phyloP scores from a whole-genome alignment of 2,329 filamentous ascomycete species.

The Fusarium sp. region DNA sequence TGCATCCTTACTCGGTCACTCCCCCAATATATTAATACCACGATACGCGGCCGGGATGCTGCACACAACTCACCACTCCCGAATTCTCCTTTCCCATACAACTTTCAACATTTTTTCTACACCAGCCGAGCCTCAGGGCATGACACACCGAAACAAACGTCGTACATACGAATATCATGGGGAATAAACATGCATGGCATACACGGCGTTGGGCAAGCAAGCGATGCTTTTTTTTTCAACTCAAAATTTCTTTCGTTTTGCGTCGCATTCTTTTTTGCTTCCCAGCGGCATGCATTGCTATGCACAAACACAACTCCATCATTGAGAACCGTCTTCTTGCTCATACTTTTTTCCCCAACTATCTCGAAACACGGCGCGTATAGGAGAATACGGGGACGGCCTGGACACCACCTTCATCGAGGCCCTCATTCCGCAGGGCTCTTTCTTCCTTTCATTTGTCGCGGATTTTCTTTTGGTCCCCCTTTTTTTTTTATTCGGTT shows the following conservation, averaged over 20 bases:
- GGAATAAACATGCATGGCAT: slow-evolving; percentile 36
- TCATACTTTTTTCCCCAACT: not conserved
- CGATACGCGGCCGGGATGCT: slow-evolving; percentile 23
- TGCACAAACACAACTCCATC: slow-evolving; percentile 23
- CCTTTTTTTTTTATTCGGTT: slow-evolving; percentile 29
- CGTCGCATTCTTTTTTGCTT: slow-evolving; percentile 23
- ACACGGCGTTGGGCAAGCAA: slow-evolving; percentile 43
- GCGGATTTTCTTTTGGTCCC: slow-evolving; percentile 20
- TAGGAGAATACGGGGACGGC: slow-evolving; percentile 16
- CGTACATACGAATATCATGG: slow-evolving; percentile 34
- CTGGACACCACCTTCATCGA: slow-evolving; percentile 23
- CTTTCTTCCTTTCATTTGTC: slow-evolving; percentile 41
- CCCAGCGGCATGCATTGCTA: slow-evolving; percentile 18
- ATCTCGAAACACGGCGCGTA: not conserved
- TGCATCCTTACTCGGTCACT: not conserved
- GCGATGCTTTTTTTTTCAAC: slow-evolving; percentile 32
- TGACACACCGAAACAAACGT: slow-evolving; percentile 23
- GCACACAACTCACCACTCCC: slow-evolving; percentile 24
- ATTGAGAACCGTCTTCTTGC: slow-evolving; percentile 1
- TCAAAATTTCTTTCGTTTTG: slow-evolving; percentile 15
- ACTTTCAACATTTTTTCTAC: slow-evolving; percentile 17
- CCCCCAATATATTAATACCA: slow-evolving; percentile 3
- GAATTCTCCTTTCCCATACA: slow-evolving; percentile 7
- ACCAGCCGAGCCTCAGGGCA: slow-evolving; percentile 34
- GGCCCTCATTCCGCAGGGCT: slow-evolving; percentile 10